These are phyloP conservation scores for Stylosanthes scabra DNA, from an alignment of 331 rosid genomes.

Conservation along the genomic window DNA sequence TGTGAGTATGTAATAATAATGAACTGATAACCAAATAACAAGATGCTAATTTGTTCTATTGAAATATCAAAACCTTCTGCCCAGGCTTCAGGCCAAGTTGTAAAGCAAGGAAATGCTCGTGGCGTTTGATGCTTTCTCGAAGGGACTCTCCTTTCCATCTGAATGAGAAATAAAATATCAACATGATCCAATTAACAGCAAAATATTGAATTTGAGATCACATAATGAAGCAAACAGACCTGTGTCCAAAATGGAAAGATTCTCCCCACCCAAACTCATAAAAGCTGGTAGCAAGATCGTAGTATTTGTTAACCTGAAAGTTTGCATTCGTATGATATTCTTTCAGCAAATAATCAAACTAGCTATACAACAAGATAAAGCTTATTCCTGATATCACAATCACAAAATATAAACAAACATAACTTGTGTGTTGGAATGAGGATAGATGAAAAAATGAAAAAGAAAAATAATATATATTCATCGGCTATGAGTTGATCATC, in stretches of 20 bases:
- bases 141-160: slow-evolving; percentile 92
- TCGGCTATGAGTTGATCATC: neutral
- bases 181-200: neutral
- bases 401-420: slow-evolving; percentile 14
- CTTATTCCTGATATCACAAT: no score
- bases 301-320: slow-evolving; percentile 85
- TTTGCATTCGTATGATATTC: slow-evolving; percentile 21
- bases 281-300: slow-evolving; percentile 89
- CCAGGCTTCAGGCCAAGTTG: slow-evolving; percentile 83
- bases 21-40: neutral
- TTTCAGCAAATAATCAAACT: slow-evolving; percentile 30
- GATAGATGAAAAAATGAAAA: neutral
- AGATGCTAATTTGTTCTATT: slow-evolving; percentile 22
- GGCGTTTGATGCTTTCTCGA: slow-evolving; percentile 87
- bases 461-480: neutral
- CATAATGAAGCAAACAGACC: slow-evolving; percentile 47
- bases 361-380: neutral
- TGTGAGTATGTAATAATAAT: neutral
- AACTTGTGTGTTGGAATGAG: neutral
- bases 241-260: slow-evolving; percentile 89
- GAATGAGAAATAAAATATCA: slow-evolving; percentile 17
- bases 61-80: slow-evolving; percentile 65
- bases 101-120: slow-evolving; percentile 88
- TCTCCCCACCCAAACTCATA: slow-evolving; percentile 98
- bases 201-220: slow-evolving; percentile 14